phyloP scores from a whole-genome alignment of 2,329 filamentous ascomycete genomes.

The Calonectria naviculata region DNA sequence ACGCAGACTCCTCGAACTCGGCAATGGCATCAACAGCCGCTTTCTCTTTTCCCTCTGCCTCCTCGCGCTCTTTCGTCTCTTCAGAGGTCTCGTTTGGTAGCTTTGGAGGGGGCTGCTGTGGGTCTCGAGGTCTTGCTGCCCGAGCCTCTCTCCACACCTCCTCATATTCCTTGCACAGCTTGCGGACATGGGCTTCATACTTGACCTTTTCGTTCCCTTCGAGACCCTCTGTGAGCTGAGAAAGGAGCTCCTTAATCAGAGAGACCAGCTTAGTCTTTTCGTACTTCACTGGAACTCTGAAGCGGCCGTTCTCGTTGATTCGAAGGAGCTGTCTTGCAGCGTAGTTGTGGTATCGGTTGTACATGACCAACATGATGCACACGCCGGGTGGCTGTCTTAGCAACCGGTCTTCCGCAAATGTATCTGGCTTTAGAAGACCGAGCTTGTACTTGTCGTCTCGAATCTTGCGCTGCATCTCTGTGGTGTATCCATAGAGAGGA shows the following conservation, averaged over 20 bases:
- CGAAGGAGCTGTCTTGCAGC: slow-evolving; percentile 74
- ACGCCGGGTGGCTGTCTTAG: slow-evolving; percentile 74
- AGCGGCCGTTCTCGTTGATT: slow-evolving; percentile 53
- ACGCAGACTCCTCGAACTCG: not conserved
- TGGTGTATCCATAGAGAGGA: slow-evolving; percentile 54
- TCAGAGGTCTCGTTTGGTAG: not conserved
- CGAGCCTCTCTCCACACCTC: not conserved
- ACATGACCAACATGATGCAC: slow-evolving; percentile 75
- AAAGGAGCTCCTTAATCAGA: not conserved
- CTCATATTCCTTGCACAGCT: not conserved
- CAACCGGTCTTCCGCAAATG: slow-evolving; percentile 73
- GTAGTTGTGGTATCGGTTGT: slow-evolving; percentile 84
- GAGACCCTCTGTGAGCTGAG: not conserved
- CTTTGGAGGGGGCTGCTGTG: not conserved
- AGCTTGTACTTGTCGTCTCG: slow-evolving; percentile 46
- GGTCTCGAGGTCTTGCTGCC: not conserved
- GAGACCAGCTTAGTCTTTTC: not conserved
- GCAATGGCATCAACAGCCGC: not conserved
- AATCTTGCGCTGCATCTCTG: slow-evolving; percentile 46
- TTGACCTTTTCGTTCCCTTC: not conserved
- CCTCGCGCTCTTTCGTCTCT: not conserved
- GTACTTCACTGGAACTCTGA: not conserved
- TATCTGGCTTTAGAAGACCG: slow-evolving; percentile 63
- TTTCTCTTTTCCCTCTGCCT: not conserved
- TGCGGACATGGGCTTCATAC: not conserved